Percentiles rank a stretch among this genome's conserved stretches.
phyloP scores from a whole-genome alignment of 2,329 filamentous ascomycete genomes.

The Phaeomoniella chlamydospora region DNA sequence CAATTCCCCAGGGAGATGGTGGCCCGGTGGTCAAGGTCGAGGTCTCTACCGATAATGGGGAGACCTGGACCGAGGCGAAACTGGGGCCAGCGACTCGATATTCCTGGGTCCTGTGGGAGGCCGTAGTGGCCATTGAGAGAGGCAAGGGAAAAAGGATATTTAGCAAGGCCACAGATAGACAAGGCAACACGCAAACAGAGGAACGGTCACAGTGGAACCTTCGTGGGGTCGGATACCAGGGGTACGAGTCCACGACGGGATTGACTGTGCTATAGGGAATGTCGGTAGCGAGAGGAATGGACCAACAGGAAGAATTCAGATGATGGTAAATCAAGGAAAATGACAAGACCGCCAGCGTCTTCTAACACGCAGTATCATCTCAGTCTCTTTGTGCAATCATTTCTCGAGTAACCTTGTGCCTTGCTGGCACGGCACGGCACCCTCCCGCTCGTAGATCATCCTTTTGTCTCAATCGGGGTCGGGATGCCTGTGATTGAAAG shows the following conservation, averaged over 20 bases:
- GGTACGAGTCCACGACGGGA: slow-evolving; percentile 38
- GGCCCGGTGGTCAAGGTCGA: slow-evolving; percentile 40
- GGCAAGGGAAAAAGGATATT: slow-evolving; percentile 30
- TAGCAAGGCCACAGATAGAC: slow-evolving; percentile 39
- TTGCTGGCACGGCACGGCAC: too few species aligned
- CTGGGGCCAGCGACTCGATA: slow-evolving; percentile 27
- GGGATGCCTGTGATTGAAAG: too few species aligned
- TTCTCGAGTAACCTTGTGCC: too few species aligned
- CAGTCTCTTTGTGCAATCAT: too few species aligned
- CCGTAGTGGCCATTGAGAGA: slow-evolving; percentile 23
- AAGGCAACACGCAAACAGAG: slow-evolving; percentile 35
- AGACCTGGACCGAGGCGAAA: slow-evolving; percentile 34
- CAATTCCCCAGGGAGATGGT: slow-evolving; percentile 36
- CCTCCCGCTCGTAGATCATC: too few species aligned
- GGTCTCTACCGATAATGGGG: slow-evolving; percentile 34
- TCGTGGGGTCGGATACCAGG: slow-evolving; percentile 45
- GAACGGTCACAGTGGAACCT: slow-evolving; percentile 39
- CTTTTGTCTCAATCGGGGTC: too few species aligned
- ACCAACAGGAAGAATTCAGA: too few species aligned
- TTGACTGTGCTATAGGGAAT: slow-evolving; percentile 25
- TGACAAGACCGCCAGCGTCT: too few species aligned
- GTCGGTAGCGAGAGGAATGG: slow-evolving; percentile 1
- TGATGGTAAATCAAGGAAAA: too few species aligned
- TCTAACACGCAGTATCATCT: too few species aligned
- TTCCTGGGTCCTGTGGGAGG: slow-evolving; percentile 43